phyloP scores from a whole-genome alignment of 2,329 filamentous ascomycete species.

The Tolypocladium paradoxum region DNA sequence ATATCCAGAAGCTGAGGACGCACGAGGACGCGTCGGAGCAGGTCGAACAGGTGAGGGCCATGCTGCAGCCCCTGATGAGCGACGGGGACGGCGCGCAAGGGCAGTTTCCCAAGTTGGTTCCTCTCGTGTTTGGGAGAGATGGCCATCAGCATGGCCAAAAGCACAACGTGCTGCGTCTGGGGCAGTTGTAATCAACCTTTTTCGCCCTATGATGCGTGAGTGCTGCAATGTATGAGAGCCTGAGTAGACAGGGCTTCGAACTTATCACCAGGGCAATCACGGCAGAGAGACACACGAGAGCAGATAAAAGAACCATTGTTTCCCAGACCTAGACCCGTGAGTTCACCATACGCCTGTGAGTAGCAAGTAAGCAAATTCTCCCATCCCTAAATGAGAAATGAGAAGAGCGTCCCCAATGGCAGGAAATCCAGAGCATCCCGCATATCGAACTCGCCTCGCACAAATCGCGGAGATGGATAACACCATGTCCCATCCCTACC shows the following conservation, averaged over 20 bases:
- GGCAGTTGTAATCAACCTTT: neutral
- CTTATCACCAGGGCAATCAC: too few species aligned
- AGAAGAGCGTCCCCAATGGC: neutral
- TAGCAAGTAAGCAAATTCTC: neutral
- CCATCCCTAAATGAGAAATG: neutral
- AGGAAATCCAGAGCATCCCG: neutral
- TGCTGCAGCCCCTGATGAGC: conserved; percentile 14
- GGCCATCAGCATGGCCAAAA: neutral
- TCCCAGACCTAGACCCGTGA: neutral
- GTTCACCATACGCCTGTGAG: neutral
- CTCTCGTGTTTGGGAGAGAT: conserved; percentile 10
- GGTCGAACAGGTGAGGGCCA: conserved; percentile 11
- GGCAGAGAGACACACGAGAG: neutral
- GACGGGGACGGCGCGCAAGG: neutral
- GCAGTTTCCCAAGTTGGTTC: conserved; percentile 7
- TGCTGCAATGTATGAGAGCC: too few species aligned
- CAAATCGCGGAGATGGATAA: neutral
- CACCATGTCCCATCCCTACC: neutral
- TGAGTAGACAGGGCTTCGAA: neutral
- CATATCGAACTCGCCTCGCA: neutral
- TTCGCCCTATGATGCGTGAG: neutral
- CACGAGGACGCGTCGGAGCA: conserved; percentile 10
- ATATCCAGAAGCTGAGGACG: conserved; percentile 13
- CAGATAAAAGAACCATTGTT: too few species aligned
- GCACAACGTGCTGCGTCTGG: conserved; percentile 6